phyloP scores from a whole-genome alignment of 495 filamentous ascomycete species.

The Penicilliopsis zonata region DNA sequence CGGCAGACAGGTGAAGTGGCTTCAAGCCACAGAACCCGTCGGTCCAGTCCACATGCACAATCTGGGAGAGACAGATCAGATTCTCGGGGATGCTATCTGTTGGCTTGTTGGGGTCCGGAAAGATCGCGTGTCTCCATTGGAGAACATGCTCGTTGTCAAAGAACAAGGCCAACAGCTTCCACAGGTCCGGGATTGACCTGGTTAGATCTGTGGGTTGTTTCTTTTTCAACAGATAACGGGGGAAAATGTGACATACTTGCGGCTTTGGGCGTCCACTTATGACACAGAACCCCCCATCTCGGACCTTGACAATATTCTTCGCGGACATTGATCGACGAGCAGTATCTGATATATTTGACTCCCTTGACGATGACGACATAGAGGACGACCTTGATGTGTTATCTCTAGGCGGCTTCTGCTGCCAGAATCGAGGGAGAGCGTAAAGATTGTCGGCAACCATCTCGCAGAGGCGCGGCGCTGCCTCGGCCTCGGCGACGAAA shows the following conservation, averaged over 20 bases:
- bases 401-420: background rate
- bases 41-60: constrained; percentile 3
- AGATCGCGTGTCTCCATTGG: background rate
- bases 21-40: constrained; percentile 5
- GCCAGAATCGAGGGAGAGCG: constrained; percentile 4
- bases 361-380: background rate
- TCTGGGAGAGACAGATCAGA: constrained; percentile 7
- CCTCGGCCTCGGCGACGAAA: background rate
- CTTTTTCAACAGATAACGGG: constrained; percentile 1
- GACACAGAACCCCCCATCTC: constrained; percentile 6
- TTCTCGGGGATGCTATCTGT: constrained; percentile 1
- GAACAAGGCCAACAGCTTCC: background rate
- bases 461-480: background rate
- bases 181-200: background rate
- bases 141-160: background rate
- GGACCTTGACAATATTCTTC: constrained; percentile 2
- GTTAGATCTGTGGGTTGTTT: constrained; percentile 1
- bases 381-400: background rate
- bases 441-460: background rate
- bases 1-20: constrained; percentile 1
- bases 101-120: background rate
- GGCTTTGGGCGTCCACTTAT: constrained; percentile 4
- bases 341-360: too few species aligned
- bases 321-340: background rate
- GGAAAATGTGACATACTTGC: constrained; percentile 1